Base-by-base conservation (phyloP, 805 yeast species). In the Wickerhamiella sergipiensis region DNA sequence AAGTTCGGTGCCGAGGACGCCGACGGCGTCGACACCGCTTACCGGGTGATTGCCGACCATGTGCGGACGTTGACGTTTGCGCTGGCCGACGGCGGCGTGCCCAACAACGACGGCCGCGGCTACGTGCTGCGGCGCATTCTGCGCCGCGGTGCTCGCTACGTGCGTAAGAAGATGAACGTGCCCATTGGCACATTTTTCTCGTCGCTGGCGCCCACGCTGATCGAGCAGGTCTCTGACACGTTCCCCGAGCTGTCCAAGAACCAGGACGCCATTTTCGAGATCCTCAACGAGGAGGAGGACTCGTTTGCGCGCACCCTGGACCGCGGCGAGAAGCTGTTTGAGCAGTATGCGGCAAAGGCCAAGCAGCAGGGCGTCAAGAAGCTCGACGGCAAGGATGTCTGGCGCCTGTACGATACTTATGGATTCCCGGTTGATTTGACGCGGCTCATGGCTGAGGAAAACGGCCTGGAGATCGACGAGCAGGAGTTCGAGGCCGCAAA, bases 401-500 rank as follows among this genome's bases (percentile, higher is more conserved):
- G 99, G 99, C 80, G 99, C 71, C 75, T 92, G 61, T 92, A 92
- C 63, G 99, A 92, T 63, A 92, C 99, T 12, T 92, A 90, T 64
- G 99, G 99, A 53, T 92, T 92, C 84, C 99, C 99, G 39, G 97
- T 88, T 52, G 99, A 92, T 70, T 78, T 92, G 65, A 92, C 99
- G 29, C 81, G 95, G 66, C 77, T 92, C 65, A 92, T 92, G 99
- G 98, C 98, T 45, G 97, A 90, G 69, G 99, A 92, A 71, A 86
- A 92, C 53, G 95, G 95, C 18, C 77, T 92, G 61, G 82, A 80
- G 61, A 90, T 92, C 57, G 97, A 92, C 67, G 95, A 88, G 66
- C 81, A 73, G 48, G 97, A 86, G 36, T 92, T 92, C 64, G 97
- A 89, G 69, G 78, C 78, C 59, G 97, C 98, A 47, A 85, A 81